These are phyloP conservation scores for Pythium rishiriense DNA, from an alignment of 352 stramenopile species.

Conservation along the genomic window DNA sequence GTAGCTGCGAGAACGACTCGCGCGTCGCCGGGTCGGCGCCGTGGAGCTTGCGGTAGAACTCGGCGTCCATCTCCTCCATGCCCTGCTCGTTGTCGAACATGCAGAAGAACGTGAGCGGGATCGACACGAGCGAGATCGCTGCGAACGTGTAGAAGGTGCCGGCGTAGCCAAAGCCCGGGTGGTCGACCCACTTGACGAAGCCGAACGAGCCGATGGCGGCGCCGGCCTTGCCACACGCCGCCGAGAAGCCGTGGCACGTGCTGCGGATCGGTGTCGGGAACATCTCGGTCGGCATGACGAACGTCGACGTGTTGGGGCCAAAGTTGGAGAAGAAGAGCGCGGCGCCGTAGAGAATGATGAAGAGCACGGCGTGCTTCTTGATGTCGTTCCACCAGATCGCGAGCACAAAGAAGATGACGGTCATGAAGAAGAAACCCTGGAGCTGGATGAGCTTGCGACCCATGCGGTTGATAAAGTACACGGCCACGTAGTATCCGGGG, in stretches of 20 bases:
- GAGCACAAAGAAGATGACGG: conserved; percentile 39
- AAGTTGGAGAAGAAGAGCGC: conserved; percentile 39
- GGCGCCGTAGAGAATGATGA: conserved; percentile 57
- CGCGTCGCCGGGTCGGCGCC: conserved; percentile 13
- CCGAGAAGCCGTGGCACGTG: conserved; percentile 72
- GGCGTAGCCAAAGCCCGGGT: conserved; percentile 31
- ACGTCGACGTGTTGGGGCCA: conserved; percentile 69
- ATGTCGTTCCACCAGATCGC: conserved; percentile 36
- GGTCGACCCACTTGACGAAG: conserved; percentile 32
- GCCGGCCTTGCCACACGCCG: conserved; percentile 63
- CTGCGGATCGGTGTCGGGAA: conserved; percentile 34
- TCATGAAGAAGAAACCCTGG: conserved; percentile 50
- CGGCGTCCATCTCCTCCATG: no score
- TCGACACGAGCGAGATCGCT: conserved; percentile 30
- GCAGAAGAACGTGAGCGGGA: conserved; percentile 32
- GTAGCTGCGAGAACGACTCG: conserved; percentile 21
- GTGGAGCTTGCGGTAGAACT: conserved; percentile 23
- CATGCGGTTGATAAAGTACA: conserved; percentile 56
- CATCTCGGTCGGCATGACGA: conserved; percentile 73
- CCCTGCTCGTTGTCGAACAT: no score
- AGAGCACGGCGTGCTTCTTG: conserved; percentile 27
- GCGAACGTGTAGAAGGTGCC: conserved; percentile 37
- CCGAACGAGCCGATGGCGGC: conserved; percentile 33
- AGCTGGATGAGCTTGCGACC: conserved; percentile 58
- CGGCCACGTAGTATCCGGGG: conserved; percentile 63